phyloP scores from a whole-genome alignment of 345 rosid species.

The Eucalyptus pauciflora region DNA sequence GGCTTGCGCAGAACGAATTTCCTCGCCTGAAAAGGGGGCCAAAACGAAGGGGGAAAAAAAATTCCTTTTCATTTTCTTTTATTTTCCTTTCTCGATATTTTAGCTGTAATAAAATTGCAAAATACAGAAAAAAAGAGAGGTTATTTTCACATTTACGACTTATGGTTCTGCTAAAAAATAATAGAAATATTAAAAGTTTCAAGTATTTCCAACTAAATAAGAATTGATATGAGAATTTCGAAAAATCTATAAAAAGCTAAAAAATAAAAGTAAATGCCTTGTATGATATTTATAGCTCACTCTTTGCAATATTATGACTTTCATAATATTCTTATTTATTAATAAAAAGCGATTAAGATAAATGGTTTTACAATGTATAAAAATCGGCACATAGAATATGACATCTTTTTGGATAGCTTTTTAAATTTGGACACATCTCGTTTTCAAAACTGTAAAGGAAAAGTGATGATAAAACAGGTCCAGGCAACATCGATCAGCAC shows the following conservation, averaged over 20 bases:
- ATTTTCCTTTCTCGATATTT: neutral
- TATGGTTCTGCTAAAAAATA: neutral
- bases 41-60: accelerated
- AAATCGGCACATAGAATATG: accelerated
- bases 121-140: neutral
- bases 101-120: neutral
- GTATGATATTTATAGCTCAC: accelerated
- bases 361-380: neutral
- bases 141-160: neutral
- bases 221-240: accelerated
- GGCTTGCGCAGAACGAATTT: neutral
- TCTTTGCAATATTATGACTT: neutral
- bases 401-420: neutral
- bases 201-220: too few species aligned
- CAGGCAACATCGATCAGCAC: too few species aligned
- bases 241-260: neutral
- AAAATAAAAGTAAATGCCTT: too few species aligned
- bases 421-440: accelerated
- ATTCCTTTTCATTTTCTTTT: neutral
- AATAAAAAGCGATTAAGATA: neutral
- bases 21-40: neutral
- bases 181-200: neutral
- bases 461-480: neutral
- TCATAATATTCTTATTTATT: neutral
- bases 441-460: accelerated